phyloP scores from a whole-genome alignment of 345 rosid species.

The Citrus medica region DNA sequence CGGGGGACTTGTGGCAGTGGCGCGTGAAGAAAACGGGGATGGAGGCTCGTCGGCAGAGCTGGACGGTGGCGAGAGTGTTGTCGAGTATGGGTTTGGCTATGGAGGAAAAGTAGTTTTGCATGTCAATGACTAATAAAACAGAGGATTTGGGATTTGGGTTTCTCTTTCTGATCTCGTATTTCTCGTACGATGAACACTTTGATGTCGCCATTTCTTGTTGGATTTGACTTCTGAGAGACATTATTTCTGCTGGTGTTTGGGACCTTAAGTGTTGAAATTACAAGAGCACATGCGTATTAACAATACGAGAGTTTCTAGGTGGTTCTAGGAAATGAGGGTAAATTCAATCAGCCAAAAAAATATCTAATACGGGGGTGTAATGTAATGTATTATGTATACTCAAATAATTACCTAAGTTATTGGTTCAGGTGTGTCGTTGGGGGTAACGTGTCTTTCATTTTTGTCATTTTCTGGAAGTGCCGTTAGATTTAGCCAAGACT shows the following conservation, averaged over 20 bases:
- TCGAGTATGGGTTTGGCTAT: conserved; percentile 54
- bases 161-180: conserved; percentile 53
- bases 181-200: conserved; percentile 22
- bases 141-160: conserved; percentile 48
- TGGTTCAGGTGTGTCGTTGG: too few relatives aligned
- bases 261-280: neutral
- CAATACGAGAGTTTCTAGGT: too few relatives aligned
- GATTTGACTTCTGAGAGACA: neutral
- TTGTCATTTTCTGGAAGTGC: too few relatives aligned
- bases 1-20: conserved; percentile 54
- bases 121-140: conserved; percentile 61
- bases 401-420: too few relatives aligned
- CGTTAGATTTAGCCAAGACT: too few relatives aligned
- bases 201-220: neutral
- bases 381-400: too few relatives aligned
- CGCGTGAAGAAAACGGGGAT: conserved; percentile 83
- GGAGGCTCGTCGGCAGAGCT: conserved; percentile 57
- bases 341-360: too few relatives aligned
- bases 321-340: too few relatives aligned
- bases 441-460: too few relatives aligned
- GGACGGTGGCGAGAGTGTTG: conserved; percentile 46
- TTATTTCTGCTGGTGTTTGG: neutral
- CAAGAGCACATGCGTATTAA: too few relatives aligned
- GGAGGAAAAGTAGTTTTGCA: conserved; percentile 64
- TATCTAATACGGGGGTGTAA: too few relatives aligned